Evolutionary conservation across 164 flowering plant species (phyloP).

Genomic region (Piper longum): DNA sequence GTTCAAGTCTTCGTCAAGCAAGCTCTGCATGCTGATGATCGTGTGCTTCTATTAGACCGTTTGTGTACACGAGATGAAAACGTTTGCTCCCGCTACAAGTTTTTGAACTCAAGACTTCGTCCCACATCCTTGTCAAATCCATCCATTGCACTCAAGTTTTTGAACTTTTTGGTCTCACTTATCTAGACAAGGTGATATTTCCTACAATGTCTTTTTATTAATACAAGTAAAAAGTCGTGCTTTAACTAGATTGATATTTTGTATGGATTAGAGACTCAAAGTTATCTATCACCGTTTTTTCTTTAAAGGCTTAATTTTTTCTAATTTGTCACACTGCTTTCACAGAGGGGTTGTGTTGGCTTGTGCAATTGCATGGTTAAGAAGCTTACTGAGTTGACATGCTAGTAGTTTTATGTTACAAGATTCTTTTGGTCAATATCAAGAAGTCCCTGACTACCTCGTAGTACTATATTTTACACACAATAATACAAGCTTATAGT

Average conservation of each 20-base stretch:
- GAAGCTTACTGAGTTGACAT: conserved; percentile 73
- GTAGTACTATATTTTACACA: background rate
- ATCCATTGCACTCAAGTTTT: no score
- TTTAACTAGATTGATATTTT: background rate
- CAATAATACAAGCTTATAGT: no score
- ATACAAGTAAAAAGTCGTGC: no score
- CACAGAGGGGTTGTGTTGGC: conserved; percentile 71
- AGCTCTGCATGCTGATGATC: conserved; percentile 86
- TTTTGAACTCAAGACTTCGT: no score
- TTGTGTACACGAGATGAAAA: conserved; percentile 66
- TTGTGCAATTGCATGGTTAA: conserved; percentile 88
- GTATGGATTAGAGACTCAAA: background rate
- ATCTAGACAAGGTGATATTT: no score
- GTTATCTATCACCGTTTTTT: background rate
- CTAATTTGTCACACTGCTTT: conserved; percentile 2
- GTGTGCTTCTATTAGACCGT: conserved; percentile 61
- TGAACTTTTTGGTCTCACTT: no score
- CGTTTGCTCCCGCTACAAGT: conserved; percentile 25
- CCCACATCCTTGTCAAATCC: no score
- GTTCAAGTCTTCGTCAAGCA: conserved; percentile 77
- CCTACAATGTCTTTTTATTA: background rate
- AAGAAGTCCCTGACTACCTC: background rate
- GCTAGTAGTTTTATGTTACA: conserved; percentile 73
- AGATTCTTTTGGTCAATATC: conserved; percentile 56
- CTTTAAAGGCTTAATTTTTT: background rate